Conservation (phyloP, 2,329 filamentous ascomycete genomes). For the Fusarium subglutinans region DNA sequence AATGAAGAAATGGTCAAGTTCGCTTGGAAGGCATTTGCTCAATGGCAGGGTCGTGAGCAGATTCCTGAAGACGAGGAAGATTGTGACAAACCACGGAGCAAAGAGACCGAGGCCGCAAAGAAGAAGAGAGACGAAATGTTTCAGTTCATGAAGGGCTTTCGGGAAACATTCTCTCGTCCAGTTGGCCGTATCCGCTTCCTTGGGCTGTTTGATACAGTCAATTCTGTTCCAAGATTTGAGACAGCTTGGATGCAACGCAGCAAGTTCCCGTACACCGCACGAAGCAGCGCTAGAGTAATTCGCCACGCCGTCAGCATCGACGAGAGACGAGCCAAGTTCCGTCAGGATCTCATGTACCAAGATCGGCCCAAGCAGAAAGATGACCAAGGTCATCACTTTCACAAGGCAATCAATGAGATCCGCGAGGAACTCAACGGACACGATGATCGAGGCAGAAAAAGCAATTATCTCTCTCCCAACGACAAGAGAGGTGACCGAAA, state of each 20-base stretch:
- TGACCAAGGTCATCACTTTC: slow-evolving; percentile 37
- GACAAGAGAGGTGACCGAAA: slow-evolving; percentile 6
- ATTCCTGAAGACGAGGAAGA: slow-evolving; percentile 49
- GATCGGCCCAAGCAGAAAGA: slow-evolving; percentile 28
- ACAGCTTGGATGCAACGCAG: slow-evolving; percentile 79
- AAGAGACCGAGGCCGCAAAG: slow-evolving; percentile 53
- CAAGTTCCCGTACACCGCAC: slow-evolving; percentile 76
- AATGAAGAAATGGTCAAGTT: slow-evolving; percentile 89
- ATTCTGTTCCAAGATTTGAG: slow-evolving; percentile 82
- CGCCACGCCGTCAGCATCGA: slow-evolving; percentile 77
- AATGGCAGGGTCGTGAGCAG: slow-evolving; percentile 72
- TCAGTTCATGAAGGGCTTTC: slow-evolving; percentile 79
- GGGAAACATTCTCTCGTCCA: slow-evolving; percentile 81
- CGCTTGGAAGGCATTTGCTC: slow-evolving; percentile 82
- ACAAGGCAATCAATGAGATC: slow-evolving; percentile 37
- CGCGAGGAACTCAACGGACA: slow-evolving; percentile 22
- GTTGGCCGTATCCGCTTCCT: slow-evolving; percentile 79
- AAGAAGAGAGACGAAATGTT: slow-evolving; percentile 67
- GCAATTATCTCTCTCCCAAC: slow-evolving; percentile 20
- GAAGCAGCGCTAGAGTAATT: slow-evolving; percentile 68
- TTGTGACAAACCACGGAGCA: not conserved
- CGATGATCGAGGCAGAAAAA: slow-evolving; percentile 26
- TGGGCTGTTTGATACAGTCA: slow-evolving; percentile 84
- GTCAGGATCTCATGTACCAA: slow-evolving; percentile 74
- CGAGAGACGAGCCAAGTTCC: slow-evolving; percentile 76